These are phyloP conservation scores for Monosporascus sp. DNA, from an alignment of 2,329 filamentous ascomycete species.

Conservation along the genomic window DNA sequence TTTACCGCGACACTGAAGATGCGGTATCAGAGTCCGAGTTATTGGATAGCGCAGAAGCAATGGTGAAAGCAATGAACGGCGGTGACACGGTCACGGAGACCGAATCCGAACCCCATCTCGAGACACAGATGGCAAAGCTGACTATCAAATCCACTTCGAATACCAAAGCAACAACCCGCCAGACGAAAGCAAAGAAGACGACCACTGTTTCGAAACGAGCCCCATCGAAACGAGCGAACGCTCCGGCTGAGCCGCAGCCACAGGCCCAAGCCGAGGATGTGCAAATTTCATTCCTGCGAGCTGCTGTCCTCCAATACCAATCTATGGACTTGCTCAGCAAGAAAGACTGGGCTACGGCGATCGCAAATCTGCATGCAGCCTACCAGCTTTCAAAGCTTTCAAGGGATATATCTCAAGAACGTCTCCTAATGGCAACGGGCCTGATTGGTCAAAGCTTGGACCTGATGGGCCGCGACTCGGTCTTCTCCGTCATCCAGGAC, in stretches of 20 bases:
- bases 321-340: constrained; percentile 42
- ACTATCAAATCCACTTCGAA: constrained; percentile 26
- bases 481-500: constrained; percentile 86
- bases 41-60: constrained; percentile 44
- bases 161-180: constrained; percentile 13
- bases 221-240: constrained; percentile 15
- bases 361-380: constrained; percentile 48
- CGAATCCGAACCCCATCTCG: constrained; percentile 24
- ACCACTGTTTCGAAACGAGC: constrained; percentile 21
- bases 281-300: constrained; percentile 32
- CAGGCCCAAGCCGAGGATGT: constrained; percentile 22
- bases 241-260: constrained; percentile 6
- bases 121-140: constrained; percentile 30
- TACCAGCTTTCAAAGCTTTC: constrained; percentile 38
- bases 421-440: constrained; percentile 61
- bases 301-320: constrained; percentile 35
- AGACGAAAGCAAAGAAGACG: constrained; percentile 12
- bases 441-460: constrained; percentile 64
- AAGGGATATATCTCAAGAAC: constrained; percentile 39
- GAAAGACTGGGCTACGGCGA: constrained; percentile 54
- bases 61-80: constrained; percentile 32
- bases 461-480: constrained; percentile 71
- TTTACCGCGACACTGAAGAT: constrained; percentile 47
- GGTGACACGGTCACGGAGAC: constrained; percentile 6
- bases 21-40: constrained; percentile 38